These are phyloP conservation scores for Russula compacta DNA, from an alignment of 768 basidiomycete species.

Conservation along the genomic window DNA sequence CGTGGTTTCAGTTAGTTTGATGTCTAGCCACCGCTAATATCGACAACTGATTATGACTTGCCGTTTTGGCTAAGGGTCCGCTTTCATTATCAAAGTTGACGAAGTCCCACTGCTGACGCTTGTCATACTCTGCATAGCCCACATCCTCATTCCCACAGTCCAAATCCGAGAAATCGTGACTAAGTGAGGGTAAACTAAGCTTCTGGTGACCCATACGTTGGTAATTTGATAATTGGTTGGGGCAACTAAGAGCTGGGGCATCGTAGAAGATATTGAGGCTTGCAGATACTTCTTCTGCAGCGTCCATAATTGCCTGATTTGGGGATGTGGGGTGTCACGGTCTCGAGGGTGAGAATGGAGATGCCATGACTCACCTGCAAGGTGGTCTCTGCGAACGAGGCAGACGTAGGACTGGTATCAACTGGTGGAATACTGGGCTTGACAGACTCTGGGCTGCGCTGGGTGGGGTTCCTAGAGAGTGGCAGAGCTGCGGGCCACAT, in stretches of 20 bases:
- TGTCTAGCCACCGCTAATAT: too few relatives aligned
- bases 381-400: neutral
- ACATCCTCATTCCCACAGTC: conserved; percentile 32
- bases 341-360: neutral
- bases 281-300: conserved; percentile 1
- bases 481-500: too few relatives aligned
- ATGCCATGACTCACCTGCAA: neutral
- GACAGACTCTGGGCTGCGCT: too few relatives aligned
- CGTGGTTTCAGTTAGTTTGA: too few relatives aligned
- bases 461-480: too few relatives aligned
- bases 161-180: conserved; percentile 55
- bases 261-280: conserved; percentile 4
- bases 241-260: neutral
- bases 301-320: neutral
- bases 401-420: too few relatives aligned
- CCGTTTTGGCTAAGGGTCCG: too few relatives aligned
- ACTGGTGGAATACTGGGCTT: too few relatives aligned
- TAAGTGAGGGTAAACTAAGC: conserved; percentile 72
- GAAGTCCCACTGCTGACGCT: neutral
- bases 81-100: neutral
- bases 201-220: conserved; percentile 56
- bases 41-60: too few relatives aligned
- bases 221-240: conserved; percentile 18
- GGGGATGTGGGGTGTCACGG: neutral
- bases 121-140: neutral